Evolutionary conservation across 441 rosid genomes (phyloP), one percentile per base, ranked within the genome.

Genomic region (Syzygium syzygioides): DNA sequence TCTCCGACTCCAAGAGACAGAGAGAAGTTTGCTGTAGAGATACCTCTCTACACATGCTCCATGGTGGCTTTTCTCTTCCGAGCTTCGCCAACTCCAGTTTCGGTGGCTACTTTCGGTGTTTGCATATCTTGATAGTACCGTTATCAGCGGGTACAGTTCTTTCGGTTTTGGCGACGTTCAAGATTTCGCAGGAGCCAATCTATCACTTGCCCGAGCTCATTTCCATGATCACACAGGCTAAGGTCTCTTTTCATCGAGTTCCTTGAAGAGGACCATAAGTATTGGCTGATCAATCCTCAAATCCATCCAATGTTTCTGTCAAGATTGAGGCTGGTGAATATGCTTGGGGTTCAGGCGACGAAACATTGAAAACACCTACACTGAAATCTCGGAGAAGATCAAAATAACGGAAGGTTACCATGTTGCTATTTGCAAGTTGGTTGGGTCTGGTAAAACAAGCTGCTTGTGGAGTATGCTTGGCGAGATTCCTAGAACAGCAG

Each of bases 401-500:
- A 88, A 90, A 86, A 93, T 95, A 86, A 88, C 83, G 92, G 93
- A 92, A 92, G 95, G 96, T 12, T 89, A 83, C 94, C 93, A 94
- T 92, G 93, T 96, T 86, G 96, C 95, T 10, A 88, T 96, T 68
- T 94, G 96, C 57, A 96, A 95, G 76, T 89, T 94, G 1, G 97
- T 95, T 62, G 98, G 97, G 76, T 96, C 96, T 4, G 95, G 96
- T 18, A 94, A 96, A 88, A 93, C 94, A 88, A 96, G 98, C 90
- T 89, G 94, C 9, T 91, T 94, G 23, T 92, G 93, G 84, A 93
- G 95, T 89, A 92, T 95, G 45, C 93, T 96, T 25, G 94, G 93
- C 26, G 95, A 95, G 90, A 94, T 96, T 87, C 95, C 95, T 7
- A 93, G 90, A 91, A 94, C 91, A 64, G 92, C 94, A 23, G 95